Evolutionary conservation across 2,329 filamentous ascomycete species (phyloP).

Genomic region (Cryphonectria radicalis): DNA sequence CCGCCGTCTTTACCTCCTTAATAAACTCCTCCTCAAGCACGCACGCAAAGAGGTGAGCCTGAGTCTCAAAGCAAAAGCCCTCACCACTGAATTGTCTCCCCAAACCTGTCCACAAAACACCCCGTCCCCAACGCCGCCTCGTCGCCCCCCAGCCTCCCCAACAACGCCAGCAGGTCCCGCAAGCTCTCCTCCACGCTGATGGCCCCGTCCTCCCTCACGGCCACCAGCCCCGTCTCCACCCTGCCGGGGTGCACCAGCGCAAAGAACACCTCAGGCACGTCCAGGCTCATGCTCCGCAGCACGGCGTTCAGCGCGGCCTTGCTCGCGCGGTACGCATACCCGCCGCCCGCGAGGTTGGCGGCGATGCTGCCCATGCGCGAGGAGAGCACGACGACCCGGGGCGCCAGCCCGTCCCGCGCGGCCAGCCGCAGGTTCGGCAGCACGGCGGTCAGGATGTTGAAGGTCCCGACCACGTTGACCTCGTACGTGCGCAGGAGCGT

Average conservation of each 20-base stretch:
- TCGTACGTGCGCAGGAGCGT: slow-evolving; percentile 24
- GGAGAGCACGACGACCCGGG: slow-evolving; percentile 20
- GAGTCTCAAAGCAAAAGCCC: background rate
- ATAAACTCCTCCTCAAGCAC: too few relatives aligned
- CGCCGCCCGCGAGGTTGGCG: slow-evolving; percentile 19
- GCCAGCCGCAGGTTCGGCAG: slow-evolving; percentile 21
- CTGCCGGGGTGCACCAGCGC: slow-evolving; percentile 23
- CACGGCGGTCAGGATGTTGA: slow-evolving; percentile 21
- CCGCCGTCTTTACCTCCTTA: too few relatives aligned
- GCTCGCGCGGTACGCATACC: slow-evolving; percentile 28
- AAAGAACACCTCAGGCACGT: slow-evolving; percentile 25
- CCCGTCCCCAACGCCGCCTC: slow-evolving; percentile 1
- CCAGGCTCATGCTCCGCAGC: slow-evolving; percentile 23
- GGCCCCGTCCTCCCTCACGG: slow-evolving; percentile 20
- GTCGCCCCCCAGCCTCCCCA: slow-evolving; percentile 16
- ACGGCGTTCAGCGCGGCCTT: slow-evolving; percentile 27
- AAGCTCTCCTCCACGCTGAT: slow-evolving; percentile 18
- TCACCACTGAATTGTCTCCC: slow-evolving; percentile 19
- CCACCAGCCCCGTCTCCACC: slow-evolving; percentile 25
- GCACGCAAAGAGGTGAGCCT: background rate
- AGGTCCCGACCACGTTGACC: slow-evolving; percentile 24
- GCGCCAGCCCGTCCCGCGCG: background rate
- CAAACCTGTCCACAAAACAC: slow-evolving; percentile 27
- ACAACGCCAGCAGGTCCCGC: slow-evolving; percentile 3
- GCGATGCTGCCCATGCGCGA: slow-evolving; percentile 24